Percentiles rank a stretch among this genome's conserved stretches.
These are phyloP conservation scores for Vicia sativa DNA, from an alignment of 306 rosid species.

Conservation along the genomic window DNA sequence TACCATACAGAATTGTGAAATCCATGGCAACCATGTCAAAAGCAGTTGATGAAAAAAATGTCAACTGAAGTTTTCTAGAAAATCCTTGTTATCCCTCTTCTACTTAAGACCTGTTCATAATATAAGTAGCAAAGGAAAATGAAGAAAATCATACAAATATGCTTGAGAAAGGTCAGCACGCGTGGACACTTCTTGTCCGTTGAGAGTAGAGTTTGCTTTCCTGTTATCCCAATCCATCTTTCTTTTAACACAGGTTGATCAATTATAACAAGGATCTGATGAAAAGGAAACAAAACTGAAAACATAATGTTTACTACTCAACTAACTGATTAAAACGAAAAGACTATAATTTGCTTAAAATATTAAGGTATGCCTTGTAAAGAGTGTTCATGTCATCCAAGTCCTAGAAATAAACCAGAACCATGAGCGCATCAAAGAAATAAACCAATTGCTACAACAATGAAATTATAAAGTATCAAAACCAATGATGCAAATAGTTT, in stretches of 20 bases:
- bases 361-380: too few species aligned
- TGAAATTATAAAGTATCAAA: too few species aligned
- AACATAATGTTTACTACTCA: neutral
- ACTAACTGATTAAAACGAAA: neutral
- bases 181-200: slow-evolving; percentile 75
- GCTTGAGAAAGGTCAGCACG: slow-evolving; percentile 76
- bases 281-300: slow-evolving; percentile 31
- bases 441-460: too few species aligned
- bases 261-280: slow-evolving; percentile 88
- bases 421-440: too few species aligned
- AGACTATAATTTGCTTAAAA: slow-evolving; percentile 3
- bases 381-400: too few species aligned
- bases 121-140: slow-evolving; percentile 21
- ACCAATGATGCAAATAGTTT: too few species aligned
- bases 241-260: slow-evolving; percentile 91
- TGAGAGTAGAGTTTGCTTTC: slow-evolving; percentile 77
- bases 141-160: slow-evolving; percentile 63
- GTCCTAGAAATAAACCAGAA: too few species aligned
- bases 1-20: slow-evolving; percentile 14
- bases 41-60: too few species aligned
- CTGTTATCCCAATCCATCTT: slow-evolving; percentile 88
- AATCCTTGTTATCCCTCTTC: slow-evolving; percentile 20
- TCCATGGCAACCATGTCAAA: slow-evolving; percentile 14
- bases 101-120: slow-evolving; percentile 11
- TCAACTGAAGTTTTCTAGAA: slow-evolving; percentile 20